These are phyloP conservation scores for Aspergillus thermomutatus DNA, from an alignment of 2,329 filamentous ascomycete genomes.

Conservation along the genomic window DNA sequence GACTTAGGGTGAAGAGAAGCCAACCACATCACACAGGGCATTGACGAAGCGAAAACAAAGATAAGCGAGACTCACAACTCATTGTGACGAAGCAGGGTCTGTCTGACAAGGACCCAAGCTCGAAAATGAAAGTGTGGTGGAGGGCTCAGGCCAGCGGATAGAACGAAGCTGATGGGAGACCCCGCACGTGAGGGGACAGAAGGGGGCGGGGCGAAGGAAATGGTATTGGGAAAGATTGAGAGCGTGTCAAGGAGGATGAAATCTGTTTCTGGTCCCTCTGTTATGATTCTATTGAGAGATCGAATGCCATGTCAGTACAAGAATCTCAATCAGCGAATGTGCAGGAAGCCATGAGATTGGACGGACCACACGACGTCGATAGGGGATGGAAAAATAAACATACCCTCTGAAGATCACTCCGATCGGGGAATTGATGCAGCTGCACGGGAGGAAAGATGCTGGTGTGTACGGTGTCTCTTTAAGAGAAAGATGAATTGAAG, in stretches of 20 bases:
- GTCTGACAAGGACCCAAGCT: conserved; percentile 1
- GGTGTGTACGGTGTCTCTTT: background rate
- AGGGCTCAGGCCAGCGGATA: conserved; percentile 13
- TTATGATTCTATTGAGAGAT: background rate
- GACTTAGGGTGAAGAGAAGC: conserved; percentile 1
- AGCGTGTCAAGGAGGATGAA: background rate
- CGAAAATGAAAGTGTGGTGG: conserved; percentile 11
- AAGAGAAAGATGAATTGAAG: background rate
- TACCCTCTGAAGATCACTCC: background rate
- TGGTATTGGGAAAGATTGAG: background rate
- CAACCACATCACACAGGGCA: conserved; percentile 1
- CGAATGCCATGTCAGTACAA: background rate
- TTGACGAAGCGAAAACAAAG: background rate
- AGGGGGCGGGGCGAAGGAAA: conserved; percentile 9
- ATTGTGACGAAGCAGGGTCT: conserved; percentile 12
- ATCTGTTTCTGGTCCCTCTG: background rate
- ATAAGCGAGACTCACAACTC: conserved; percentile 22
- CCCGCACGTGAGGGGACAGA: conserved; percentile 21
- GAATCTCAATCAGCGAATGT: background rate
- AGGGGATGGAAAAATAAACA: background rate
- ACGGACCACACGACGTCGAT: background rate
- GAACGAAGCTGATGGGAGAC: conserved; percentile 14
- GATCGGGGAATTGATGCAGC: background rate
- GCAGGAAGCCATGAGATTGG: too few relatives aligned
- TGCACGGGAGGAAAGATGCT: background rate